These are phyloP conservation scores for Rubia yunnanensis DNA, from an alignment of 257 asterid species.

Conservation along the genomic window DNA sequence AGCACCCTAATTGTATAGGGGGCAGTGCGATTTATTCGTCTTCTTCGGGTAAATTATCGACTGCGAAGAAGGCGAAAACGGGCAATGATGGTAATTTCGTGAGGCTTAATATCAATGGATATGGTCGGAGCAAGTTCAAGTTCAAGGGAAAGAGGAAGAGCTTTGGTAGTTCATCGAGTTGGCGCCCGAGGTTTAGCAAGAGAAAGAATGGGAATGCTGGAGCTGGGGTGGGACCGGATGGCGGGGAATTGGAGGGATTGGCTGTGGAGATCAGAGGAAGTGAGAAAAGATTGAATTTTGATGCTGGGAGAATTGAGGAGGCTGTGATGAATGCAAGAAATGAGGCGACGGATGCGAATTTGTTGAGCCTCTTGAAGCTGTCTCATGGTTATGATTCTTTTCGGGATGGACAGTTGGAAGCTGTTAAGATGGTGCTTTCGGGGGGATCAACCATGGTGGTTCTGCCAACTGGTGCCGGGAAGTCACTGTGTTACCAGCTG, in stretches of 20 bases:
- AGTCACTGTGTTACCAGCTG: conserved; percentile 83
- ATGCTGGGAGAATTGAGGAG: conserved; percentile 37
- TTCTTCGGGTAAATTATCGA: conserved; percentile 19
- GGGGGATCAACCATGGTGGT: conserved; percentile 79
- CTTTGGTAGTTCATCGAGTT: conserved; percentile 29
- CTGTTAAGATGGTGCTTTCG: conserved; percentile 72
- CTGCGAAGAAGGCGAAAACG: conserved; percentile 41
- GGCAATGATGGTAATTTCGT: conserved; percentile 78
- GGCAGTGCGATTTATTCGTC: conserved; percentile 15
- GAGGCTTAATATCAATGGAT: conserved; percentile 88
- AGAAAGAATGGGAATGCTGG: conserved; percentile 27
- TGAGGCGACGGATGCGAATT: conserved; percentile 65
- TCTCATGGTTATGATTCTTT: conserved; percentile 75
- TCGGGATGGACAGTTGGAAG: conserved; percentile 84
- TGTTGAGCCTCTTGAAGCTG: conserved; percentile 59
- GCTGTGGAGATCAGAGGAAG: conserved; percentile 33
- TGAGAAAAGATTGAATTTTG: conserved; percentile 22
- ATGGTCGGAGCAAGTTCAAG: conserved; percentile 64
- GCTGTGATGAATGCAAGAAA: conserved; percentile 61
- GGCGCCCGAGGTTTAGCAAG: conserved; percentile 31
- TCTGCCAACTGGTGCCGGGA: conserved; percentile 93
- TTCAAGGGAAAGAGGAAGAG: conserved; percentile 41
- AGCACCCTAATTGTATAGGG: conserved; percentile 45
- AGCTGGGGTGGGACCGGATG: conserved; percentile 22
- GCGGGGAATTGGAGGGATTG: conserved; percentile 38